Evolutionary conservation across 805 yeast species (phyloP).

Genomic region (Saturnispora sekii): DNA sequence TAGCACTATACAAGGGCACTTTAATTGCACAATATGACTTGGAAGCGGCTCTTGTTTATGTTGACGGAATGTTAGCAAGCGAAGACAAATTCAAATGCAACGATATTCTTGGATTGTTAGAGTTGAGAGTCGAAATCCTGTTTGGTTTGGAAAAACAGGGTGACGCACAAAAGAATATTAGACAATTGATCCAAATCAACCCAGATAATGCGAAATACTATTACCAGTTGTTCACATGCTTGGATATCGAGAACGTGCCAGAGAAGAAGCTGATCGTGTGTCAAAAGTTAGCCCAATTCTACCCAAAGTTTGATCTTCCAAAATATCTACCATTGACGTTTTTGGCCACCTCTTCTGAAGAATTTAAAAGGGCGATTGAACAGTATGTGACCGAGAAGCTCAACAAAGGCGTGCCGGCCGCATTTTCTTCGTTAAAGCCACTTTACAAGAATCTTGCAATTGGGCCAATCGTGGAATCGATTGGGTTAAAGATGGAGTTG

Average conservation of each 20-base stretch:
- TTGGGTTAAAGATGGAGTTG: constrained; percentile 41
- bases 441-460: constrained; percentile 44
- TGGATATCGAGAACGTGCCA: constrained; percentile 42
- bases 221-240: constrained; percentile 50
- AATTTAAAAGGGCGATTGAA: constrained; percentile 34
- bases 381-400: constrained; percentile 54
- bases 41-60: constrained; percentile 50
- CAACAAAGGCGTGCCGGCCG: constrained; percentile 78
- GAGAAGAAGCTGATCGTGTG: constrained; percentile 51
- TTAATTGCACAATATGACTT: constrained; percentile 45
- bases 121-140: constrained; percentile 56
- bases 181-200: constrained; percentile 69
- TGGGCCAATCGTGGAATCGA: constrained; percentile 35
- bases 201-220: constrained; percentile 73
- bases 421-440: constrained; percentile 79
- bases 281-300: constrained; percentile 52
- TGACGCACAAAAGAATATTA: constrained; percentile 61
- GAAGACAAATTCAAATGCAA: constrained; percentile 11
- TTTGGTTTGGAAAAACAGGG: constrained; percentile 37
- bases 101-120: constrained; percentile 39
- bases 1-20: constrained; percentile 61
- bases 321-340: constrained; percentile 69
- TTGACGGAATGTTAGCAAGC: constrained; percentile 29
- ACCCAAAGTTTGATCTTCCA: constrained; percentile 81
- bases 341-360: constrained; percentile 37